Evolutionary conservation across 768 basidiomycete species (phyloP), one percentile per base, ranked within the genome.

Genomic region (Leucocoprinus birnbaumii): DNA sequence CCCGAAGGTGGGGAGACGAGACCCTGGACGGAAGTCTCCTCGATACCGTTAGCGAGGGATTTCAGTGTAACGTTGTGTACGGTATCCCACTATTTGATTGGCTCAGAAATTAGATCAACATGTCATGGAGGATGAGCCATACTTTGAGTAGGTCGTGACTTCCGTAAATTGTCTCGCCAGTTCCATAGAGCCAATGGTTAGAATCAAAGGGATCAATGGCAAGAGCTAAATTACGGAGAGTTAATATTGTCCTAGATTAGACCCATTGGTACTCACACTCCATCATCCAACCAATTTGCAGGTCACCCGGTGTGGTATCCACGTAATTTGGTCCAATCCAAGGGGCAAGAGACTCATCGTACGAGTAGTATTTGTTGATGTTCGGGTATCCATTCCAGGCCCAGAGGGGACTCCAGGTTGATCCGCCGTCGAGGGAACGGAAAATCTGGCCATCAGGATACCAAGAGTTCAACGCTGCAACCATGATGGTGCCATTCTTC

Each of bases 241-340:
- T 13, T 37, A n/a, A 35, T 54, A 21, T 38, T 21, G 10, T 31
- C 21, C 25, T 3, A 40, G 27, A 40, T 22, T 43, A 9, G 19
- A 27, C 8, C 19, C 31, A 7, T 7, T 13, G 11, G 10, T 14
- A 56, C 67, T 45, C 55, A 71, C 82, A 68, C 72, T 87, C 84
- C 79, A 87, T 86, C 85, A 85, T 85, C 84, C 84, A 86, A 9
- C 85, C 84, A 45, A 85, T 78, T 57, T 84, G 83, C 51, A 75
- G 64, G 38, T 71, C 69, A 3, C 77, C 77, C 14, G 71, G 63
- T 19, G 68, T 73, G 1, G 69, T 72, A n/a, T 77, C 73, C 7
- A 77, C 77, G 55, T 66, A 70, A 57, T 76, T 71, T 7, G 76
- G 74, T 18, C 83, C 82, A 3, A 85, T 65, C 83, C 84, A 87